Percentiles rank a stretch among this genome's conserved stretches.
Conservation (phyloP, 441 rosid species). For the Capsella rubella region DNA sequence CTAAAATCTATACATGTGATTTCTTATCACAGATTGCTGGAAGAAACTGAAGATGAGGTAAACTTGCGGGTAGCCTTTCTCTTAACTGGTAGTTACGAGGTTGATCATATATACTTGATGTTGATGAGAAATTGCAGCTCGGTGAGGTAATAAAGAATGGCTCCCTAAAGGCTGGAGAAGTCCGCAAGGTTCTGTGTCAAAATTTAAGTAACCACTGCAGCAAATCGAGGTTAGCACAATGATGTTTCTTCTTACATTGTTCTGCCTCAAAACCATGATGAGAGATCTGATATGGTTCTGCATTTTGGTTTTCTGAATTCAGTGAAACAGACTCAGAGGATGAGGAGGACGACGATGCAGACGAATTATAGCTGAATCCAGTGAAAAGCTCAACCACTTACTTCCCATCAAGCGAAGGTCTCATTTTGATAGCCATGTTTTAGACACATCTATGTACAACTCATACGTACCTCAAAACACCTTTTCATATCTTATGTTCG, state of each 20-base stretch:
- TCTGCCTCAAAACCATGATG: not conserved
- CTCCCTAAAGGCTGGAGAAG: slow-evolving; percentile 69
- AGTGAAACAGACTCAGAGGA: slow-evolving; percentile 38
- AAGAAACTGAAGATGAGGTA: slow-evolving; percentile 94
- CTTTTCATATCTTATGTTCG: not conserved
- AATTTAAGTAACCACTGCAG: slow-evolving; percentile 82
- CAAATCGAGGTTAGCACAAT: slow-evolving; percentile 57
- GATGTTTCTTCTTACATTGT: not conserved
- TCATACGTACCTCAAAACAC: not conserved
- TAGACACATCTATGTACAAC: slow-evolving; percentile 5
- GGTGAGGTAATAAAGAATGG: slow-evolving; percentile 77
- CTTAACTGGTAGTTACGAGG: slow-evolving; percentile 7
- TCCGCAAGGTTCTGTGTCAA: slow-evolving; percentile 75
- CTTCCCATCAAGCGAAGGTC: slow-evolving; percentile 8
- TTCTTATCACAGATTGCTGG: slow-evolving; percentile 64
- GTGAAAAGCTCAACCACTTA: slow-evolving; percentile 3
- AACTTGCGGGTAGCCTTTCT: slow-evolving; percentile 32
- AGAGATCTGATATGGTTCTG: not conserved
- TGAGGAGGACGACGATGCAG: slow-evolving; percentile 39
- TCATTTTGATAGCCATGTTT: slow-evolving; percentile 3
- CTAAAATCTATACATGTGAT: slow-evolving; percentile 21
- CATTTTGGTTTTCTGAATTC: slow-evolving; percentile 19
- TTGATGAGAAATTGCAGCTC: slow-evolving; percentile 53
- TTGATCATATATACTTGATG: slow-evolving; percentile 13
- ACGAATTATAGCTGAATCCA: slow-evolving; percentile 34